phyloP scores from a whole-genome alignment of 1,139 yeast species.

The Casaregolazyma lundiana region DNA sequence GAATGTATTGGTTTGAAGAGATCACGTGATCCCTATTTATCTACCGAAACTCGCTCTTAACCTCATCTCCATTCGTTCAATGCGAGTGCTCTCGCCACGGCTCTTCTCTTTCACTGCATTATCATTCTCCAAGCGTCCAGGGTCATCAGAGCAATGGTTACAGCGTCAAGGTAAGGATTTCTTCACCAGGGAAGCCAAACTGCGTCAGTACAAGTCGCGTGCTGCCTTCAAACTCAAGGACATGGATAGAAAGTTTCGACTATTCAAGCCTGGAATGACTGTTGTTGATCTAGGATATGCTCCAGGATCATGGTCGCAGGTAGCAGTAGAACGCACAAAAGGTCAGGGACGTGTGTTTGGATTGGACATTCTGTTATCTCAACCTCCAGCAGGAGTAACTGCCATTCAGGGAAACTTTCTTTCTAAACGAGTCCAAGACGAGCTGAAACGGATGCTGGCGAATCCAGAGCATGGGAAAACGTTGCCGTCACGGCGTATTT shows the following conservation, averaged over 20 bases:
- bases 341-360: constrained; percentile 71
- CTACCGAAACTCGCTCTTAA: not conserved
- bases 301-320: constrained; percentile 96
- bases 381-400: constrained; percentile 76
- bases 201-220: constrained; percentile 63
- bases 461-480: constrained; percentile 30
- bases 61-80: not conserved
- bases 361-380: constrained; percentile 71
- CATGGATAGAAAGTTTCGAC: constrained; percentile 55
- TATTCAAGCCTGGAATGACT: constrained; percentile 54
- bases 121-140: constrained; percentile 11
- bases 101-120: not conserved
- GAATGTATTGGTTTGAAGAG: not conserved
- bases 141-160: constrained; percentile 71
- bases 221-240: constrained; percentile 81
- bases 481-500: constrained; percentile 13
- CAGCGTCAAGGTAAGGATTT: constrained; percentile 61
- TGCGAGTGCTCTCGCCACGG: not conserved
- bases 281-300: constrained; percentile 90
- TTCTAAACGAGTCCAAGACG: constrained; percentile 59
- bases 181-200: constrained; percentile 62
- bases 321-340: constrained; percentile 56
- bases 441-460: constrained; percentile 51
- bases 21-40: not conserved
- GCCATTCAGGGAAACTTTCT: constrained; percentile 84